Conservation (phyloP, 2,329 filamentous ascomycete species). For the Aspergillus piperis region DNA sequence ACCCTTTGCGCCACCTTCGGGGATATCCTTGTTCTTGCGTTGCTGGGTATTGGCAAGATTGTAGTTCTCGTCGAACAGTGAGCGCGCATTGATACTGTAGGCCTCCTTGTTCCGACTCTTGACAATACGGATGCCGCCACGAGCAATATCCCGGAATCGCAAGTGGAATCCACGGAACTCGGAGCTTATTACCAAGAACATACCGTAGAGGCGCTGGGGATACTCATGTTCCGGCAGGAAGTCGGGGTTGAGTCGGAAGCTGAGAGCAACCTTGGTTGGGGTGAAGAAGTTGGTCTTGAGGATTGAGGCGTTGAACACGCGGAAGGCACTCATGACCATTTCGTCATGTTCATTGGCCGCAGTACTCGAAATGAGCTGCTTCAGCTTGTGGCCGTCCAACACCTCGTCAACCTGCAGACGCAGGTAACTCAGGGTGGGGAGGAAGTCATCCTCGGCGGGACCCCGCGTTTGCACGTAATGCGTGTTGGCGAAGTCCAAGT, state of each 20-base stretch:
- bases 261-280: constrained; percentile 95
- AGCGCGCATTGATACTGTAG: constrained; percentile 93
- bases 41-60: constrained; percentile 97
- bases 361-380: constrained; percentile 75
- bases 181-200: constrained; percentile 97
- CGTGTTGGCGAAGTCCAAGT: constrained; percentile 85
- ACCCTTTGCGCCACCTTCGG: constrained; percentile 96
- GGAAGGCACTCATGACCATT: constrained; percentile 97
- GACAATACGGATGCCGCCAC: constrained; percentile 96
- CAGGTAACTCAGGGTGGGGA: constrained; percentile 69
- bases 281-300: constrained; percentile 99
- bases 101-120: constrained; percentile 96
- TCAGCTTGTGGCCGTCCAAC: constrained; percentile 71
- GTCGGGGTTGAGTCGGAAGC: constrained; percentile 78
- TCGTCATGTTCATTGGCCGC: constrained; percentile 91
- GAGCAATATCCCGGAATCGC: constrained; percentile 93
- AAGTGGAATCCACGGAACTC: constrained; percentile 97
- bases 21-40: constrained; percentile 99
- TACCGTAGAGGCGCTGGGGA: constrained; percentile 88
- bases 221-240: constrained; percentile 94
- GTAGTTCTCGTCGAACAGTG: constrained; percentile 98
- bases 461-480: constrained; percentile 73
- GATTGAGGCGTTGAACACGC: constrained; percentile 88
- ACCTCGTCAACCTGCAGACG: constrained; percentile 70
- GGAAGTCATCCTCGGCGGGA: constrained; percentile 63